Percentiles rank a stretch among this genome's conserved stretches.
Conservation (phyloP, 768 basidiomycete species). For the Lactifluus pinguis region DNA sequence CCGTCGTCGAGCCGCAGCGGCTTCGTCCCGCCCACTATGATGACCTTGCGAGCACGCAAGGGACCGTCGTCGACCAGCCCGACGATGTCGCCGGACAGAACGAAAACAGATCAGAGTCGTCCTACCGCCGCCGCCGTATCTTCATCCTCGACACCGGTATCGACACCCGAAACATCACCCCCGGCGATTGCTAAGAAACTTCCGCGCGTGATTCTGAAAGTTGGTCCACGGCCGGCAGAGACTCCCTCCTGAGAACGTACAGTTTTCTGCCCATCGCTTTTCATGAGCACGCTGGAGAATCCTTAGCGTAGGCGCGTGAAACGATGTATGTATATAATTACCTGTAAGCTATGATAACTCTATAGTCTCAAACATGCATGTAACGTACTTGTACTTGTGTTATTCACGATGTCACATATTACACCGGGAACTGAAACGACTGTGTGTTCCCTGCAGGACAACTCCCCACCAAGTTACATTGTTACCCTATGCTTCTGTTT, state of each 20-base stretch:
- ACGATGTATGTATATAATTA: neutral
- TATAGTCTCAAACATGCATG: neutral
- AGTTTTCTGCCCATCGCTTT: neutral
- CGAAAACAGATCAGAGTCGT: neutral
- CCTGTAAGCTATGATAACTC: neutral
- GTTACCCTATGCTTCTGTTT: too few species aligned
- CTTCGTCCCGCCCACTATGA: constrained; percentile 9
- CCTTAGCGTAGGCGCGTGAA: neutral
- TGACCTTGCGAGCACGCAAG: constrained; percentile 15
- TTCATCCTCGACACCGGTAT: neutral
- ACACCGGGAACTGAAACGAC: too few species aligned
- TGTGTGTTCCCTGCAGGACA: too few species aligned
- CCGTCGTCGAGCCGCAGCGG: neutral
- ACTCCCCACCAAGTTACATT: too few species aligned
- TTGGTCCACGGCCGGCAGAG: constrained; percentile 12
- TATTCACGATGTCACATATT: too few species aligned
- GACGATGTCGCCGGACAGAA: neutral
- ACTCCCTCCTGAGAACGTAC: neutral
- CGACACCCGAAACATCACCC: neutral
- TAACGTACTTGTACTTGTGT: too few species aligned
- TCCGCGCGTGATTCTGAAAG: constrained; percentile 18
- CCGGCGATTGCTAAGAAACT: constrained; percentile 10
- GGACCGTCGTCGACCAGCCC: neutral
- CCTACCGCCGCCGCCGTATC: neutral
- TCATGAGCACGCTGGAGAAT: neutral